These are phyloP conservation scores for Adansonia rubrostipa DNA, from an alignment of 441 rosid species.

Conservation along the genomic window DNA sequence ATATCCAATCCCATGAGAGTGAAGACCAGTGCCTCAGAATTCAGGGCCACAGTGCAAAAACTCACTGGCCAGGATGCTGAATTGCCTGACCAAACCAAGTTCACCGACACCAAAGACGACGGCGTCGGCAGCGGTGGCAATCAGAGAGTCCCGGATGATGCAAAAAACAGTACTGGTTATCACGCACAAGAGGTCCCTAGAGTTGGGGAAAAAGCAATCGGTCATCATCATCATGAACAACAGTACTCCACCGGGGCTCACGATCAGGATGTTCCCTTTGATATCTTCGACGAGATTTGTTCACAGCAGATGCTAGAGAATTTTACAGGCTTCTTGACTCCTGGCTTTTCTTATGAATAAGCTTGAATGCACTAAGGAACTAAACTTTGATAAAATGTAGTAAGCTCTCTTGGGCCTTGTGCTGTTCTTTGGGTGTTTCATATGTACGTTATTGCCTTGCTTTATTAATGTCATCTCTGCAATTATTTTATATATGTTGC, in stretches of 20 bases:
- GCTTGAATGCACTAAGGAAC: background rate
- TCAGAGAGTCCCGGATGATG: conserved; percentile 27
- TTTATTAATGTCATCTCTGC: background rate
- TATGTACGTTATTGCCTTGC: background rate
- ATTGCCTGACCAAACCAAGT: conserved; percentile 39
- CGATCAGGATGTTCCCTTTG: conserved; percentile 2
- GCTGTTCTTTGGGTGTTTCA: background rate
- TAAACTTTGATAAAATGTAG: background rate
- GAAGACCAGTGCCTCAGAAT: conserved; percentile 51
- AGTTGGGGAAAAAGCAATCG: background rate
- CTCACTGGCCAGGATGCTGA: conserved; percentile 67
- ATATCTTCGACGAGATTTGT: conserved; percentile 31
- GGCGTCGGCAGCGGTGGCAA: conserved; percentile 2
- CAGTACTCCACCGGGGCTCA: background rate
- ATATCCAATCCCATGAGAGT: conserved; percentile 67
- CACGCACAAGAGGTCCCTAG: conserved; percentile 18
- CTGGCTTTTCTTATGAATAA: background rate
- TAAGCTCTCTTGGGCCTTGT: background rate
- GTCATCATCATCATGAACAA: conserved; percentile 5
- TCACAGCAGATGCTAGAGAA: conserved; percentile 38
- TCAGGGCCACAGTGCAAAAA: conserved; percentile 58
- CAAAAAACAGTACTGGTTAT: background rate
- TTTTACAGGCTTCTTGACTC: conserved; percentile 14
- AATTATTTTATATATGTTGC: background rate
- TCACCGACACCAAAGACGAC: conserved; percentile 8